Evolutionary conservation across 176 grass and related monocot genomes (phyloP).

Genomic region (Zea luxurians): DNA sequence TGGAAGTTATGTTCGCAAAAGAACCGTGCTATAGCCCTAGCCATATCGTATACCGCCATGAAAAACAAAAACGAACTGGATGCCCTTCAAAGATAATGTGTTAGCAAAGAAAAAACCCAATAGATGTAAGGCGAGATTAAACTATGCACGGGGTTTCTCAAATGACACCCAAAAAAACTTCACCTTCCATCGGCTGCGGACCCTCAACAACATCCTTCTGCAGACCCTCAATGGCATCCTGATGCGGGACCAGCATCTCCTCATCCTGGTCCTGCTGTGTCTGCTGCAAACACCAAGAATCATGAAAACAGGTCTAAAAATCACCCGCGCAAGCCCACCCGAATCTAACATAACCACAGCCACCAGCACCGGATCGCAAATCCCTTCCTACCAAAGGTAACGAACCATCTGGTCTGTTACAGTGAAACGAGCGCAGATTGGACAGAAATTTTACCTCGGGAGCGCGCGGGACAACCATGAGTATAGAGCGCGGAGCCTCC

Average conservation of each 20-base stretch:
- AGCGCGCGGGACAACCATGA: conserved; percentile 52
- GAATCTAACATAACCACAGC: conserved; percentile 2
- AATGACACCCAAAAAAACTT: conserved; percentile 11
- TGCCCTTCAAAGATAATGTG: not conserved
- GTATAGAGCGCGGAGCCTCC: conserved; percentile 13
- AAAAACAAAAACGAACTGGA: not conserved
- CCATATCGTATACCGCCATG: not conserved
- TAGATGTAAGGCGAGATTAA: not conserved
- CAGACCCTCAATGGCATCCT: conserved; percentile 46
- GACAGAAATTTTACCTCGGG: conserved; percentile 42
- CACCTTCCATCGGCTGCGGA: conserved; percentile 67
- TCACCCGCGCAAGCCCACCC: not conserved
- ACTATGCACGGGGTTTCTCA: not conserved
- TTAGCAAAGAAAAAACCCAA: not conserved
- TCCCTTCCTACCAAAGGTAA: not conserved
- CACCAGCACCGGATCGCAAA: not conserved
- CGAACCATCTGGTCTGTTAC: not conserved
- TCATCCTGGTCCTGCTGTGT: conserved; percentile 50
- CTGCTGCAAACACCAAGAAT: conserved; percentile 31
- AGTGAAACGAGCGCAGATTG: not conserved
- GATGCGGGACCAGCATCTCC: conserved; percentile 61
- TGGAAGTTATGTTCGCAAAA: not conserved
- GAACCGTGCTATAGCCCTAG: not conserved
- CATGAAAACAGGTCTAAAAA: not conserved
- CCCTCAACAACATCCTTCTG: conserved; percentile 52